phyloP scores from a whole-genome alignment of 441 rosid species.

The Viola pubescens region DNA sequence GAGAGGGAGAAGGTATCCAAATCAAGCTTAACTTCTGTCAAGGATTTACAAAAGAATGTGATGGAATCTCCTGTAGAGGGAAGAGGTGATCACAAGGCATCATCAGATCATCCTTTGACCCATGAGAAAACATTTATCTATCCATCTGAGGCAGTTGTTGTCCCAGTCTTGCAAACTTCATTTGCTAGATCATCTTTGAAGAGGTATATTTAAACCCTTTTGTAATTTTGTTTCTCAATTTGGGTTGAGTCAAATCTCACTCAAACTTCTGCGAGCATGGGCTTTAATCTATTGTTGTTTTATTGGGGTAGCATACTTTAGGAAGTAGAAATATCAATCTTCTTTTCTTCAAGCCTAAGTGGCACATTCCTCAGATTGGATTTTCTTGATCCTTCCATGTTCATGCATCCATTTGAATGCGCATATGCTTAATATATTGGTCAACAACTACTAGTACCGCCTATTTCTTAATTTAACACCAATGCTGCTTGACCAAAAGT shows the following conservation, averaged over 20 bases:
- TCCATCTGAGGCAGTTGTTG: slow-evolving; percentile 91
- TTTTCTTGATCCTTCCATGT: neutral
- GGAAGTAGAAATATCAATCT: too few species aligned
- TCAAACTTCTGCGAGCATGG: too few species aligned
- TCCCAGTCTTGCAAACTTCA: slow-evolving; percentile 83
- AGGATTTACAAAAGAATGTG: slow-evolving; percentile 49
- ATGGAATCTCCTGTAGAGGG: slow-evolving; percentile 54
- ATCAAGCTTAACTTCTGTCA: slow-evolving; percentile 33
- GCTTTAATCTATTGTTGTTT: too few species aligned
- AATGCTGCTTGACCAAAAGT: too few species aligned
- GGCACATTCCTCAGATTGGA: too few species aligned
- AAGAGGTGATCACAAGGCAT: slow-evolving; percentile 55
- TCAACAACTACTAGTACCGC: too few species aligned
- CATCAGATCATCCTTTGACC: slow-evolving; percentile 30
- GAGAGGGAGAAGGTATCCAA: slow-evolving; percentile 41
- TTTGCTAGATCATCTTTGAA: slow-evolving; percentile 82
- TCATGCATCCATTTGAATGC: too few species aligned
- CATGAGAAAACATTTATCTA: slow-evolving; percentile 73
- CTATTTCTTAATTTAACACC: too few species aligned
- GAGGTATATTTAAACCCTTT: slow-evolving; percentile 45
- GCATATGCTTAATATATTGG: too few species aligned
- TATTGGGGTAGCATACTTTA: too few species aligned
- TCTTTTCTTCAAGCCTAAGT: too few species aligned
- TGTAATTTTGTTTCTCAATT: slow-evolving; percentile 9
- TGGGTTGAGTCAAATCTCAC: neutral